phyloP scores from a whole-genome alignment of 1,284 basidiomycete species.

The Austroboletus novae-zelandiae region DNA sequence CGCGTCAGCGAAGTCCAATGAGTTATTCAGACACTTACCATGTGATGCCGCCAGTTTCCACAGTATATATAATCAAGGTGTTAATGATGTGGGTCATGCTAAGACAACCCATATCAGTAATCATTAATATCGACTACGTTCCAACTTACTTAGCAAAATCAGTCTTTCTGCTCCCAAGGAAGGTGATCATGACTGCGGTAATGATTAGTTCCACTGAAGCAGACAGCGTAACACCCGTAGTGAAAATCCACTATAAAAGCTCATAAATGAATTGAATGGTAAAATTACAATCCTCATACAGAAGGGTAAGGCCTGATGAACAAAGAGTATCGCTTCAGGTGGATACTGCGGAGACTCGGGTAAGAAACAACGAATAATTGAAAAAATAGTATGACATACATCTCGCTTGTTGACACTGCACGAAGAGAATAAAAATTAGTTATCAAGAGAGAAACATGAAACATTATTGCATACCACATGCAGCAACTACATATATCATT shows the following conservation, averaged over 20 bases:
- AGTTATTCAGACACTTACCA: constrained; percentile 28
- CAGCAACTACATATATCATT: constrained; percentile 21
- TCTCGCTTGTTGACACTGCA: constrained; percentile 31
- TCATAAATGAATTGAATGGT: neutral
- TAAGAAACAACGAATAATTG: rapidly evolving
- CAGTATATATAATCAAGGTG: constrained; percentile 48
- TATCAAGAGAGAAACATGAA: no score
- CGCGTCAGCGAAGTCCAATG: constrained; percentile 22
- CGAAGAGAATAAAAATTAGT: neutral
- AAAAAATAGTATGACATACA: constrained; percentile 15
- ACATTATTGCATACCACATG: constrained; percentile 23
- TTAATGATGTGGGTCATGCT: constrained; percentile 53
- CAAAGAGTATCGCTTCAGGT: constrained; percentile 27
- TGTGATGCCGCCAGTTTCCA: constrained; percentile 52
- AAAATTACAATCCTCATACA: constrained; percentile 5
- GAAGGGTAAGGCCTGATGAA: constrained; percentile 32
- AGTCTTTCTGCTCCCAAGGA: constrained; percentile 43
- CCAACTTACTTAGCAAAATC: constrained; percentile 38
- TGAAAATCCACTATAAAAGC: constrained; percentile 47
- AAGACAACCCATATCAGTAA: constrained; percentile 1
- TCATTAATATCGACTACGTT: neutral
- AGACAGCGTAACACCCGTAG: constrained; percentile 49
- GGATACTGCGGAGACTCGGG: constrained; percentile 17
- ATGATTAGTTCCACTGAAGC: constrained; percentile 51
- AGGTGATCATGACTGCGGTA: constrained; percentile 45